Conservation (phyloP, 345 rosid genomes). For the Physaria fendleri region DNA sequence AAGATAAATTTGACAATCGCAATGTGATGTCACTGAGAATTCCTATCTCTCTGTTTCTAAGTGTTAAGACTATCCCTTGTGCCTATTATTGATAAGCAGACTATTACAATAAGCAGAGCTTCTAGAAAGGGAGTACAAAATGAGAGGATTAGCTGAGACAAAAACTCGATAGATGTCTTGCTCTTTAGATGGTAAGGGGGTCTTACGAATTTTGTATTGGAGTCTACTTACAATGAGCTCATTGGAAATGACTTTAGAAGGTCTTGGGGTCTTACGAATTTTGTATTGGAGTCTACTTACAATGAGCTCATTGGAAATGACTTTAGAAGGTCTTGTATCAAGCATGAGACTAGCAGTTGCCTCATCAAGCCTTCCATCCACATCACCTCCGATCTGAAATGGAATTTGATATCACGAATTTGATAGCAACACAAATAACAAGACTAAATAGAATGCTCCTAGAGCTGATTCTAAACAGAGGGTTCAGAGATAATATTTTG, state of each 20-base stretch:
- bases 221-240: slow-evolving; percentile 81
- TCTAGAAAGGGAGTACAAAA: background rate
- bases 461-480: background rate
- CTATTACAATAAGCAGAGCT: background rate
- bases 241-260: slow-evolving; percentile 89
- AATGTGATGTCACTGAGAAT: background rate
- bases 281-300: slow-evolving; percentile 52
- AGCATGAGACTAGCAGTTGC: slow-evolving; percentile 82
- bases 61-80: background rate
- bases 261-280: too few relatives aligned
- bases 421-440: slow-evolving; percentile 20
- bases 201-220: slow-evolving; percentile 8
- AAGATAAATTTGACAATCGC: background rate
- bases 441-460: background rate
- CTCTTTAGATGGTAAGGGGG: background rate
- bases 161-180: background rate
- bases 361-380: slow-evolving; percentile 88
- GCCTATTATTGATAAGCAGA: background rate
- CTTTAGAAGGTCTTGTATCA: slow-evolving; percentile 94
- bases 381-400: slow-evolving; percentile 62
- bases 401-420: slow-evolving; percentile 9
- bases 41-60: background rate
- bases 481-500: background rate
- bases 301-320: slow-evolving; percentile 78
- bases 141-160: background rate